Conservation (phyloP, 176 grass and related monocot species). For the Carex kokanica region DNA sequence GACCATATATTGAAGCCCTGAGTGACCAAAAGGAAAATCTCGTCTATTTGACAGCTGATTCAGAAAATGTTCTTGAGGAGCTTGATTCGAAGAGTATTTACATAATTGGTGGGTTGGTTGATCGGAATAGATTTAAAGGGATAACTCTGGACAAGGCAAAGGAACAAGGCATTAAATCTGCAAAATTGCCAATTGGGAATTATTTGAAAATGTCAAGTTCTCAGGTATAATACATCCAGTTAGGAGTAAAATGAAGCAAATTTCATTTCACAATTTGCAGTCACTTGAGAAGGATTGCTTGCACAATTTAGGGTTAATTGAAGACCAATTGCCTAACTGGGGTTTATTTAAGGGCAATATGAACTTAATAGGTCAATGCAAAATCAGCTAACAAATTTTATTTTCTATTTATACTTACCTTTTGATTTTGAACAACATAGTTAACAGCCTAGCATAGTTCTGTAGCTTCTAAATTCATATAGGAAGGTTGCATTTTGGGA, state of each 20-base stretch:
- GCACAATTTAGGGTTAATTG: background rate
- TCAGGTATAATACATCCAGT: conserved; percentile 44
- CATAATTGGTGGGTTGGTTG: conserved; percentile 92
- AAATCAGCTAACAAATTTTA: background rate
- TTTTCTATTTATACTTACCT: background rate
- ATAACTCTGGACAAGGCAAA: conserved; percentile 78
- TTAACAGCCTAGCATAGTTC: background rate
- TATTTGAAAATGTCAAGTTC: conserved; percentile 96
- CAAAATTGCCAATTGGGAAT: conserved; percentile 79
- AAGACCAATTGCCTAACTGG: background rate
- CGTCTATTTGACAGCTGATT: conserved; percentile 84
- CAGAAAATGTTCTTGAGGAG: conserved; percentile 76
- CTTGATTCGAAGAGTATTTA: conserved; percentile 78
- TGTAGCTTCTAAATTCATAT: background rate
- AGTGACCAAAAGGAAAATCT: conserved; percentile 65
- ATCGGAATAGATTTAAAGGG: conserved; percentile 85
- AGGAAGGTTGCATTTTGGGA: background rate
- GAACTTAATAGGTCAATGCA: background rate
- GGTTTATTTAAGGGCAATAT: background rate
- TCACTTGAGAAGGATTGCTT: background rate
- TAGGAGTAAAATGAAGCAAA: background rate
- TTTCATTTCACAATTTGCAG: background rate
- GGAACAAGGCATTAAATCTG: conserved; percentile 81
- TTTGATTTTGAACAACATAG: background rate
- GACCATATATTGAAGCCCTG: conserved; percentile 80